A percentile compares a stretch with the other conserved stretches of the same genome.
phyloP scores from a whole-genome alignment of 2,329 filamentous ascomycete genomes.

The Sclerotiophoma versabilis region DNA sequence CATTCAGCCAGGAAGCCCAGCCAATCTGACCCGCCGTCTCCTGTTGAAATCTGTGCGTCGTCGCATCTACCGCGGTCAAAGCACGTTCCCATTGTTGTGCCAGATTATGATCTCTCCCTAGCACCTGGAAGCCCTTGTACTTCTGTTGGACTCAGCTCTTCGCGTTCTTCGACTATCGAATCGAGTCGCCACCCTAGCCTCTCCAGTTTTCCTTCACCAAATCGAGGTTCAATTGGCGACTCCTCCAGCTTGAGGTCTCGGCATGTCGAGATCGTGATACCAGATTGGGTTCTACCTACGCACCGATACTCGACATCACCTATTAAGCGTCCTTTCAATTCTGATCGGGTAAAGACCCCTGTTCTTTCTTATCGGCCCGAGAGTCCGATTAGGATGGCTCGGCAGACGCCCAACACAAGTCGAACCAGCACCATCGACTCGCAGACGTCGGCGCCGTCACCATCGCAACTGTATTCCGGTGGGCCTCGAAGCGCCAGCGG shows the following conservation, averaged over 20 bases:
- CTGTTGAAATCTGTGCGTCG: slow-evolving; percentile 29
- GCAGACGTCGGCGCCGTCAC: slow-evolving; percentile 53
- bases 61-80: slow-evolving; percentile 44
- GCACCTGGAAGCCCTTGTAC: slow-evolving; percentile 47
- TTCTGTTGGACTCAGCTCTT: slow-evolving; percentile 43
- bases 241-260: slow-evolving; percentile 46
- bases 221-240: slow-evolving; percentile 39
- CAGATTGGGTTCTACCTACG: slow-evolving; percentile 53
- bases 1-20: slow-evolving; percentile 29
- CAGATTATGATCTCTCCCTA: slow-evolving; percentile 51
- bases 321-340: slow-evolving; percentile 35
- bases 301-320: slow-evolving; percentile 48
- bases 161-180: slow-evolving; percentile 40
- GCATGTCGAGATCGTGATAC: slow-evolving; percentile 60
- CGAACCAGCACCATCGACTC: slow-evolving; percentile 58
- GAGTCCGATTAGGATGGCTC: slow-evolving; percentile 51
- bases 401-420: slow-evolving; percentile 52
- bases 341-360: slow-evolving; percentile 24
- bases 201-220: slow-evolving; percentile 36
- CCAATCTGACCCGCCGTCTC: slow-evolving; percentile 30
- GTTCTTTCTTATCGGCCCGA: slow-evolving; percentile 29
- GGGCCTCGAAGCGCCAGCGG: slow-evolving; percentile 44
- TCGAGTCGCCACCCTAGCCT: slow-evolving; percentile 41
- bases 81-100: slow-evolving; percentile 55
- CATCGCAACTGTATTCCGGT: slow-evolving; percentile 50